Evolutionary conservation across 768 basidiomycete genomes (phyloP).

Genomic region (Suillus americanus): DNA sequence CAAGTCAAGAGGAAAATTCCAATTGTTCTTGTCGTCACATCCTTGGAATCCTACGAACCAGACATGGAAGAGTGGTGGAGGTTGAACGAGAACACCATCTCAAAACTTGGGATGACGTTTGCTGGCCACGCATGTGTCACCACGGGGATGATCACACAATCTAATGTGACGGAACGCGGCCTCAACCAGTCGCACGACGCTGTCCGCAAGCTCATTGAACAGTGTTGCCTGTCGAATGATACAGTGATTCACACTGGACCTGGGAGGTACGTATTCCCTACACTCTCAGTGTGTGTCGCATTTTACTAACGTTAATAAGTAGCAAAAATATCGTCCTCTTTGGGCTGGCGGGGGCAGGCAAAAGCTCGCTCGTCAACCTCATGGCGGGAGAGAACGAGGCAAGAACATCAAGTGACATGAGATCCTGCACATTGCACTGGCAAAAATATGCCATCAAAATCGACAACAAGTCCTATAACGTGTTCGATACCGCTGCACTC

Average conservation of each 20-base stretch:
- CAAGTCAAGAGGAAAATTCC: constrained; percentile 32
- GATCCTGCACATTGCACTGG: no score
- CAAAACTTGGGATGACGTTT: constrained; percentile 15
- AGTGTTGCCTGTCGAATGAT: neutral
- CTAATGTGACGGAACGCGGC: neutral
- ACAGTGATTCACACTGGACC: neutral
- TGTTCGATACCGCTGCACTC: no score
- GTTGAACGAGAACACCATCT: constrained; percentile 30
- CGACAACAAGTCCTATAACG: no score
- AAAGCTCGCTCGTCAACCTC: no score
- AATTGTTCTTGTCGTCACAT: constrained; percentile 34
- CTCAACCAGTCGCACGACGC: constrained; percentile 16
- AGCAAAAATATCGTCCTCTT: no score
- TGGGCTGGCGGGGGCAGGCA: no score
- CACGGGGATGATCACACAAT: constrained; percentile 3
- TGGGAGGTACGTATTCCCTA: neutral
- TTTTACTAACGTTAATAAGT: no score
- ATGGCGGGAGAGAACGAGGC: no score
- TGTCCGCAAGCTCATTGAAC: constrained; percentile 11
- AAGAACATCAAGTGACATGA: no score
- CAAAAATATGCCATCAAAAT: no score
- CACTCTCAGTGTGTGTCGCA: no score
- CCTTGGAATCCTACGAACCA: constrained; percentile 30
- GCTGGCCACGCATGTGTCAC: neutral
- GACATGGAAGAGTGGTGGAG: constrained; percentile 41